phyloP scores from a whole-genome alignment of 768 basidiomycete genomes.

The Rhodotorula taiwanensis region DNA sequence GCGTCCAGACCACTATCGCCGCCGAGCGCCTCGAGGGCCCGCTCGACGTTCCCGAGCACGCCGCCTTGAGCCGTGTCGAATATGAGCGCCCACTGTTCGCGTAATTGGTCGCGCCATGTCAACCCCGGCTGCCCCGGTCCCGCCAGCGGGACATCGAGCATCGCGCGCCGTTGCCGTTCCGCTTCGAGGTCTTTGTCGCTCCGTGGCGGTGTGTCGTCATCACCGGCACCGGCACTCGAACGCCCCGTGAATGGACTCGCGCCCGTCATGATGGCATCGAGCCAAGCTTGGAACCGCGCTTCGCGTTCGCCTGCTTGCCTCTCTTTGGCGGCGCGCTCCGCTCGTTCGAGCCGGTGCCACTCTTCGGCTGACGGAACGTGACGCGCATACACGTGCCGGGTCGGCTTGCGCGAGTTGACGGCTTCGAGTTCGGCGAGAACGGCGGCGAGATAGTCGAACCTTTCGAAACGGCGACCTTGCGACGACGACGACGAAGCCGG shows the following conservation, averaged over 20 bases:
- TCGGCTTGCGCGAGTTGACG: not conserved
- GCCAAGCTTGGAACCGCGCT: not conserved
- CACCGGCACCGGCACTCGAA: not conserved
- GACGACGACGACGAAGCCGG: not conserved
- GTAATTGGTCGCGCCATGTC: conserved; percentile 1
- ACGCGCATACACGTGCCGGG: not conserved
- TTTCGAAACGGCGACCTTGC: not conserved
- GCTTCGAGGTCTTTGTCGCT: too few relatives aligned
- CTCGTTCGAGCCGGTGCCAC: not conserved
- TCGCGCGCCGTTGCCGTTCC: not conserved
- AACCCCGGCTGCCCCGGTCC: too few relatives aligned
- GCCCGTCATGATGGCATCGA: not conserved
- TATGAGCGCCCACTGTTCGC: not conserved
- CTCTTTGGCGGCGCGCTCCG: not conserved
- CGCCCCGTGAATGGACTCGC: not conserved
- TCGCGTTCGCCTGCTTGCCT: not conserved
- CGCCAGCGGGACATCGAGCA: not conserved
- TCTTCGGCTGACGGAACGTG: not conserved
- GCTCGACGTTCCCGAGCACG: not conserved
- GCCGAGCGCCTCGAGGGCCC: not conserved
- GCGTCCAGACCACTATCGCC: not conserved
- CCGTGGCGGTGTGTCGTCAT: too few relatives aligned
- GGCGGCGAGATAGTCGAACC: not conserved
- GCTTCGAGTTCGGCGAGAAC: not conserved
- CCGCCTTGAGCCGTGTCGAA: not conserved